phyloP scores from a whole-genome alignment of 495 filamentous ascomycete genomes.

The Extremus antarcticus region DNA sequence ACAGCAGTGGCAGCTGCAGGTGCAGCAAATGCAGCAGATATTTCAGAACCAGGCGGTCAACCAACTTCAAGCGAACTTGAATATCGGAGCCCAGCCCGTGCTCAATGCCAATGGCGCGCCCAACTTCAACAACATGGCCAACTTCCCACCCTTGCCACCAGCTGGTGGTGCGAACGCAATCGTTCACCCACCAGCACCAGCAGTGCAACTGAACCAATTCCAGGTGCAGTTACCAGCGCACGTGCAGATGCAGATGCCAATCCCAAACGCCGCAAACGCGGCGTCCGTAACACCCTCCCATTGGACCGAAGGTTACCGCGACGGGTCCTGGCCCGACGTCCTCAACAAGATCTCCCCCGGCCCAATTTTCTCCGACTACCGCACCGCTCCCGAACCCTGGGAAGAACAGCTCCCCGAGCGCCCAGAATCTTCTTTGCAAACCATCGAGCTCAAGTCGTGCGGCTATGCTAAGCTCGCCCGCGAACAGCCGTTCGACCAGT shows the following conservation, averaged over 20 bases:
- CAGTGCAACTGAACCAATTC: background rate
- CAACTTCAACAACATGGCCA: too few species aligned
- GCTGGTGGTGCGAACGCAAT: background rate
- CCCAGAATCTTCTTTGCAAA: slow-evolving; percentile 3
- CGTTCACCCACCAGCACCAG: background rate
- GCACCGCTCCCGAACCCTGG: background rate
- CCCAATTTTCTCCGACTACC: slow-evolving; percentile 17
- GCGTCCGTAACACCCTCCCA: too few species aligned
- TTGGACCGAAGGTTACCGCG: slow-evolving; percentile 8
- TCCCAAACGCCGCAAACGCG: too few species aligned
- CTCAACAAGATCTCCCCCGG: slow-evolving; percentile 27
- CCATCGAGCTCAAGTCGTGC: slow-evolving; percentile 24
- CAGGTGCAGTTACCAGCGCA: too few species aligned
- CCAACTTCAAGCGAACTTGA: background rate
- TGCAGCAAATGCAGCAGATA: background rate
- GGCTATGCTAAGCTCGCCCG: slow-evolving; percentile 25
- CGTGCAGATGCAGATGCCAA: too few species aligned
- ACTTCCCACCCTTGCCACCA: background rate
- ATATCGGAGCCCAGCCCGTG: background rate
- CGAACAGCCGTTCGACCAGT: slow-evolving; percentile 18
- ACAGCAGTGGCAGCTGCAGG: background rate
- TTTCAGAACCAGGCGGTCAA: background rate
- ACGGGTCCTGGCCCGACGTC: slow-evolving; percentile 28
- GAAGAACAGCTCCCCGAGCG: background rate
- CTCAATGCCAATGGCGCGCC: too few species aligned